Evolutionary conservation across 1,284 basidiomycete species (phyloP).

Genomic region (Hemileia vastatrix): DNA sequence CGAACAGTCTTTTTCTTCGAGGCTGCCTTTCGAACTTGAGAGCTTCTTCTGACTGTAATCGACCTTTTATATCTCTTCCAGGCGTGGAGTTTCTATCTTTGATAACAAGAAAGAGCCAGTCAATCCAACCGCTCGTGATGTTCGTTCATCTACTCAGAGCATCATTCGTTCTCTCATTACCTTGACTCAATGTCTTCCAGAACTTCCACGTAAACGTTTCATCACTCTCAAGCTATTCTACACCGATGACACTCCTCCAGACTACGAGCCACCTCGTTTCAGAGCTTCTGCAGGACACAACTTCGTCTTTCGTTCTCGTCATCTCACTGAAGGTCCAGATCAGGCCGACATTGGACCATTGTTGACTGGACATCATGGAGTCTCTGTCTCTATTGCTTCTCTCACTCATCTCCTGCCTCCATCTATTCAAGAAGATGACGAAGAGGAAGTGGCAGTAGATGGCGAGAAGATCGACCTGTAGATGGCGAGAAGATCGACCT

Average conservation of each 20-base stretch:
- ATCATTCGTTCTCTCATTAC: conserved; percentile 11
- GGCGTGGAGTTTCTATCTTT: not conserved
- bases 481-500: not conserved
- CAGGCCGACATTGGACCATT: conserved; percentile 8
- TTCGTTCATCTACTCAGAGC: not conserved
- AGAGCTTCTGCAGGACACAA: not conserved
- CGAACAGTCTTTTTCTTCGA: too few relatives aligned
- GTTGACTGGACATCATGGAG: conserved; percentile 9
- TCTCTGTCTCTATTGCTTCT: too few relatives aligned
- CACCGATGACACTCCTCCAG: conserved; percentile 6
- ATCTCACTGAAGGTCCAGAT: conserved; percentile 4
- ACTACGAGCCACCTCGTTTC: conserved; percentile 12
- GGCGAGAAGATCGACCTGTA: too few relatives aligned
- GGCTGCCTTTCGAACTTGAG: too few relatives aligned
- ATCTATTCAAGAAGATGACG: not conserved
- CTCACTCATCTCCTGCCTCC: not conserved
- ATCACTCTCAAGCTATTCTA: conserved; percentile 12
- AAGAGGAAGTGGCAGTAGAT: not conserved
- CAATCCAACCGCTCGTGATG: not conserved
- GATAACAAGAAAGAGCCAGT: not conserved
- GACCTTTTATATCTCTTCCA: not conserved
- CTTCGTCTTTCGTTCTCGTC: conserved; percentile 1
- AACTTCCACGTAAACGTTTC: conserved; percentile 12
- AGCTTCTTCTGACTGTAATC: not conserved
- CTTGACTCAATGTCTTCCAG: conserved; percentile 13